Evolutionary conservation across 495 filamentous ascomycete species (phyloP).

Genomic region (Hyaloscypha variabilis): DNA sequence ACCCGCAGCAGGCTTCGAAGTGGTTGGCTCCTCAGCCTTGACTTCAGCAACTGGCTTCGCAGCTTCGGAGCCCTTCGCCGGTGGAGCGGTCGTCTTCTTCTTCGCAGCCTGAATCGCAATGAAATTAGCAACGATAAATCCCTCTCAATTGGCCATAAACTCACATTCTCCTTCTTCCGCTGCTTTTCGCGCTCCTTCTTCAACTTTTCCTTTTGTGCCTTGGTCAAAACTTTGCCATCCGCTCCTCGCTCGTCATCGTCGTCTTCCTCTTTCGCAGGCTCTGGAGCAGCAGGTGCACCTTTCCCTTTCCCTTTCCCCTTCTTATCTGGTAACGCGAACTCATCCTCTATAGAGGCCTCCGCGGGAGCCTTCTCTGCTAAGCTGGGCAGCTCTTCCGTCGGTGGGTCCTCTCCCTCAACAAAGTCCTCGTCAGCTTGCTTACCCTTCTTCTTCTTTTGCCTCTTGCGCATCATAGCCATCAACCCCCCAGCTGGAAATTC

Average conservation of each 20-base stretch:
- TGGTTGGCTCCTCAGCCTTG: conserved; percentile 38
- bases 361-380: conserved; percentile 73
- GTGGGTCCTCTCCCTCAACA: conserved; percentile 69
- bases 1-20: conserved; percentile 42
- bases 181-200: conserved; percentile 97
- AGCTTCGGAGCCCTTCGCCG: conserved; percentile 52
- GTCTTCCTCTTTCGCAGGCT: conserved; percentile 47
- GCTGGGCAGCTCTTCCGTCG: conserved; percentile 47
- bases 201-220: conserved; percentile 95
- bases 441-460: conserved; percentile 88
- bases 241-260: conserved; percentile 60
- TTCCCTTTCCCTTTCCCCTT: conserved; percentile 71
- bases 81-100: conserved; percentile 61
- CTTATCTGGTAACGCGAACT: conserved; percentile 84
- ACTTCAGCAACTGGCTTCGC: conserved; percentile 42
- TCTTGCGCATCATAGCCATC: conserved; percentile 86
- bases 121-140: conserved; percentile 18
- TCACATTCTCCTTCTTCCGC: conserved; percentile 86
- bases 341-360: conserved; percentile 85
- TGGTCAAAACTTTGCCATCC: conserved; percentile 74
- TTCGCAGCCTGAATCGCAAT: conserved; percentile 57
- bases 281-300: conserved; percentile 57
- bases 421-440: conserved; percentile 81
- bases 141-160: conserved; percentile 23
- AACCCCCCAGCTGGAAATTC: conserved; percentile 64